phyloP scores from a whole-genome alignment of 2,329 filamentous ascomycete species.

The Diplocarpon rosae region DNA sequence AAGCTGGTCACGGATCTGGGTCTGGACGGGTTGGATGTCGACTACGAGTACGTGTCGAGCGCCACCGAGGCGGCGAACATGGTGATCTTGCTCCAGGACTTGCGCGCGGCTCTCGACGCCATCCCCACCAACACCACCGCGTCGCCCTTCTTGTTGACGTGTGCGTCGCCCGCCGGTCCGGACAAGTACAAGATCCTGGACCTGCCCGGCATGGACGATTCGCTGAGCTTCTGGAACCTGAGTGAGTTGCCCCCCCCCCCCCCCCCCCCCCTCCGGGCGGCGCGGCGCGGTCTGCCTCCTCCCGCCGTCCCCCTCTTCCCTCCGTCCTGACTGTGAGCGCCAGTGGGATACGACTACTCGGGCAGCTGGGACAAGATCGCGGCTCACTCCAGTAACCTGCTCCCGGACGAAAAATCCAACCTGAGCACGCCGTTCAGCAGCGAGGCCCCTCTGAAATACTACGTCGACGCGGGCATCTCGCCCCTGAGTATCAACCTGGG shows the following conservation, averaged over 20 bases:
- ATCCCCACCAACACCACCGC: constrained; percentile 33
- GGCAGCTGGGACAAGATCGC: constrained; percentile 32
- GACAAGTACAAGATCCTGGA: constrained; percentile 36
- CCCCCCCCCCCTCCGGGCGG: no score
- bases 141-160: constrained; percentile 41
- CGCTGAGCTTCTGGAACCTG: constrained; percentile 44
- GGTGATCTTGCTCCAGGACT: constrained; percentile 28
- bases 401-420: constrained; percentile 43
- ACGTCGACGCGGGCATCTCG: constrained; percentile 40
- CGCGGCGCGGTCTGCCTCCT: no score
- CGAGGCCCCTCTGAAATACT: constrained; percentile 50
- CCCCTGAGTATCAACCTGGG: constrained; percentile 60
- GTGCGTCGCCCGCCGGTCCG: constrained; percentile 38
- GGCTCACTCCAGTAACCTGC: constrained; percentile 59
- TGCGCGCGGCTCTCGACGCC: constrained; percentile 33
- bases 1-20: constrained; percentile 11
- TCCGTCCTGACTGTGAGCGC: no score
- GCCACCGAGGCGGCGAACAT: constrained; percentile 15
- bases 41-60: constrained; percentile 13
- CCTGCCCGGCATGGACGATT: constrained; percentile 34
- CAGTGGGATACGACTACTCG: constrained; percentile 50
- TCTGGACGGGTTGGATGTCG: constrained; percentile 16
- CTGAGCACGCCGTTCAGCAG: constrained; percentile 58
- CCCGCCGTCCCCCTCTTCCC: no score
- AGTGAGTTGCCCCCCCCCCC: no score